These are phyloP conservation scores for Pulveroboletus frians DNA, from an alignment of 768 basidiomycete species.

Conservation along the genomic window DNA sequence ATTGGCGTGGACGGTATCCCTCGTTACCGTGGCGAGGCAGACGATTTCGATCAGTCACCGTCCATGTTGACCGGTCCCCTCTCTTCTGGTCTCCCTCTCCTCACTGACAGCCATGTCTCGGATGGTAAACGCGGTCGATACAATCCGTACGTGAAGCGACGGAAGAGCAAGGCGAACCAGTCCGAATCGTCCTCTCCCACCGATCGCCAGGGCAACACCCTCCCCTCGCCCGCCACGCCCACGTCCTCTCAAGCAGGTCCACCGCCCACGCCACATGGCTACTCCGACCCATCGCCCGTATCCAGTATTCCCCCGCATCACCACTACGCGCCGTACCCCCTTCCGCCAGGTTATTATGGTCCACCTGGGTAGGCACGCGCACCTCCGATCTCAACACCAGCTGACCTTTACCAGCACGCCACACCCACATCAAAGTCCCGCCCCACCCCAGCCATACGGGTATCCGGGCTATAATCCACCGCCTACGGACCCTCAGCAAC, in stretches of 20 bases:
- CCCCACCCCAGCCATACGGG: slow-evolving; percentile 18
- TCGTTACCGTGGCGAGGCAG: slow-evolving; percentile 79
- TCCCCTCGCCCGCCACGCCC: slow-evolving; percentile 29
- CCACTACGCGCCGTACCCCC: slow-evolving; percentile 31
- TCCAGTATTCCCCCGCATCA: slow-evolving; percentile 23
- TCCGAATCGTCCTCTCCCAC: slow-evolving; percentile 29
- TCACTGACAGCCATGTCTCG: slow-evolving; percentile 41
- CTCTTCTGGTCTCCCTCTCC: slow-evolving; percentile 45
- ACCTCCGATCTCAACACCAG: not conserved
- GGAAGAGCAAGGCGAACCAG: slow-evolving; percentile 31
- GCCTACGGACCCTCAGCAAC: slow-evolving; percentile 26
- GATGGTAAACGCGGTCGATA: slow-evolving; percentile 44
- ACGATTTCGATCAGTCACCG: slow-evolving; percentile 53
- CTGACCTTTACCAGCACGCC: slow-evolving; percentile 21
- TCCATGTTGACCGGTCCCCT: slow-evolving; percentile 38
- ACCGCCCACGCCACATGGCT: slow-evolving; percentile 23
- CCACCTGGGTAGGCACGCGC: slow-evolving; percentile 21
- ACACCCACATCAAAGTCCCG: slow-evolving; percentile 20
- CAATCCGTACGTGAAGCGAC: slow-evolving; percentile 44
- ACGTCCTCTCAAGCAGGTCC: slow-evolving; percentile 24
- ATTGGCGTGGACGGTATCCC: slow-evolving; percentile 77
- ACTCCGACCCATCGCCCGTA: slow-evolving; percentile 25
- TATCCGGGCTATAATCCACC: slow-evolving; percentile 23
- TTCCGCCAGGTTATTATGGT: slow-evolving; percentile 31
- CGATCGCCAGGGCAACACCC: slow-evolving; percentile 20